These are phyloP conservation scores for Yamadazyma taylorii DNA, from an alignment of 1,139 yeast species.

Conservation along the genomic window DNA sequence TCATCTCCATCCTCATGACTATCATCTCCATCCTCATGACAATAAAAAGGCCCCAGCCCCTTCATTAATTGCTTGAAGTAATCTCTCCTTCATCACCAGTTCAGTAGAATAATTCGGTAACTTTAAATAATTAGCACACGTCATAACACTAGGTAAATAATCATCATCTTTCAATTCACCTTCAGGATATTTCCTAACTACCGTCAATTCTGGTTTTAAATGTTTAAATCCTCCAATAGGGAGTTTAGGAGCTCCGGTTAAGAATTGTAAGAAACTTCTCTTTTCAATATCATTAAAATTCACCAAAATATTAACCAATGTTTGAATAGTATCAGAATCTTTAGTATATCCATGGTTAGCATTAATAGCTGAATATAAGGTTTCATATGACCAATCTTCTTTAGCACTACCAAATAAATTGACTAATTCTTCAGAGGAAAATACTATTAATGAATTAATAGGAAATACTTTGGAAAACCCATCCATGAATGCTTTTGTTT, in stretches of 20 bases:
- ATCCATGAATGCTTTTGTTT: constrained; percentile 66
- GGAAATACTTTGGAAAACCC: constrained; percentile 91
- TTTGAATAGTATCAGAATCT: constrained; percentile 64
- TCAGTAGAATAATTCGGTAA: constrained; percentile 76
- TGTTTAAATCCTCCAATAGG: constrained; percentile 95
- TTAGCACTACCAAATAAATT: constrained; percentile 64
- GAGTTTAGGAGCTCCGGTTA: constrained; percentile 90
- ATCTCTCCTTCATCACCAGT: constrained; percentile 55
- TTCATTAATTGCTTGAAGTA: constrained; percentile 74
- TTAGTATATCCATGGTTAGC: constrained; percentile 91
- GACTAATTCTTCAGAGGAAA: constrained; percentile 72
- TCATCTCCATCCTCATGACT: too few species aligned
- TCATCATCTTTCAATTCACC: constrained; percentile 69
- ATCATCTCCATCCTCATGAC: constrained; percentile 55
- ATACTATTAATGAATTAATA: constrained; percentile 65
- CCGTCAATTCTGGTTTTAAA: constrained; percentile 79
- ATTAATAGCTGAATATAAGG: constrained; percentile 59
- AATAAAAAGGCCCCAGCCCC: constrained; percentile 89
- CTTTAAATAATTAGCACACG: constrained; percentile 93
- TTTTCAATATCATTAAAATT: constrained; percentile 54
- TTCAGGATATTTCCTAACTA: constrained; percentile 80
- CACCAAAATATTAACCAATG: constrained; percentile 60
- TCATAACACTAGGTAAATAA: constrained; percentile 95
- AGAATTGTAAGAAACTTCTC: constrained; percentile 76
- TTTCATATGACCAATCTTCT: constrained; percentile 83